Base-by-base conservation (phyloP, 2,329 filamentous ascomycete species). In the Exserohilum rostratum region DNA sequence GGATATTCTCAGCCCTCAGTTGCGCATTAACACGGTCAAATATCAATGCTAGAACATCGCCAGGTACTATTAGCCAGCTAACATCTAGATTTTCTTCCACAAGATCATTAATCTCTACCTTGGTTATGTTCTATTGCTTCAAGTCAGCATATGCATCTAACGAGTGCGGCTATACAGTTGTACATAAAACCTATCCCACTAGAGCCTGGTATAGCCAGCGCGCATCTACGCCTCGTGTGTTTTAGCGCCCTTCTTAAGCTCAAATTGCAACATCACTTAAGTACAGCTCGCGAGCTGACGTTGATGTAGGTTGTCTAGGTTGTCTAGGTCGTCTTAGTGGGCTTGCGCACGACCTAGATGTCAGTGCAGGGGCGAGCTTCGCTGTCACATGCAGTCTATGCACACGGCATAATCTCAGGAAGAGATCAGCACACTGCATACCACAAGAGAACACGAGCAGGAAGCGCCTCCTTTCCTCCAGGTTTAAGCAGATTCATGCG, bases 161-260 rank as follows among this genome's bases (percentile, higher is more conserved):
- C 13, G 13, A 38, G 17, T 17, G 25, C 25, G 37, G n/a, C 18
- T 25, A 27, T 39, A 25, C 20, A 25, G 20, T 11, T n/a, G 7
- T n/a, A 39, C 37, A 12, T 25, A 39, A 20, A 39, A 39, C 37
- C 37, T 39, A 3, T 39, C 20, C 37, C 37, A 39, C 38, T 34
- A 11, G 5, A 38, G 34, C 33, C 30, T 17, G 25, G 17, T 30
- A 18, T 47, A 13, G 13, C 45, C 12, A 10, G 45, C n/a, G 12
- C n/a, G 5, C 29, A 11, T 37, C 30, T 47, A 7, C 13, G 45
- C 45, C 17, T 47, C 25, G 7, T 38, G 12, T 39, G 6, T 47
- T 25, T 29, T 47, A 47, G 45, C 45, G 6, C 25, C 27, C n/a
- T 47, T 38, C 34, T 47, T 47, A 13, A 47, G 45, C 34, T 30